Percentiles rank a stretch among this genome's conserved stretches.
Conservation (phyloP, 2,329 filamentous ascomycete genomes). For the Graphium sp. region DNA sequence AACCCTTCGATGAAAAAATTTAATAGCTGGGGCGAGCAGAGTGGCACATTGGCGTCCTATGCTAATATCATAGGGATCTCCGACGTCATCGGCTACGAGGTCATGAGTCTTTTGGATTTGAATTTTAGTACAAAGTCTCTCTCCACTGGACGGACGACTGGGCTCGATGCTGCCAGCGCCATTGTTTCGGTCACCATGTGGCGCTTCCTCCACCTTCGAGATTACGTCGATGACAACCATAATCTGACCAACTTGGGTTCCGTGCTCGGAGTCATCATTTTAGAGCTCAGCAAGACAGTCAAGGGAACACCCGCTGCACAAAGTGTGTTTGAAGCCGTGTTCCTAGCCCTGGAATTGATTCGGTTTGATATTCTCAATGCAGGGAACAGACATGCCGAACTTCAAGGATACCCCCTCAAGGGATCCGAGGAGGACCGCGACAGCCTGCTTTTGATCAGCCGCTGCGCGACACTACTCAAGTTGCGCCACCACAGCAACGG, state of each 20-base stretch:
- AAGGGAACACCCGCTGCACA: constrained; percentile 27
- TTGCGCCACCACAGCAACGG: constrained; percentile 72
- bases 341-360: constrained; percentile 75
- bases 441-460: constrained; percentile 67
- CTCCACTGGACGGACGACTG: constrained; percentile 36
- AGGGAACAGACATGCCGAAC: constrained; percentile 38
- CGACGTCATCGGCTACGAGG: constrained; percentile 37
- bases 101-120: constrained; percentile 50
- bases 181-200: constrained; percentile 60
- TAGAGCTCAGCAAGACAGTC: constrained; percentile 38
- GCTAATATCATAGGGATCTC: no score
- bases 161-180: constrained; percentile 50
- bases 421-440: constrained; percentile 56
- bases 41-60: no score
- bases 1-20: constrained; percentile 27
- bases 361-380: constrained; percentile 63
- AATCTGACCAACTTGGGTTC: constrained; percentile 66
- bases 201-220: constrained; percentile 78
- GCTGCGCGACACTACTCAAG: constrained; percentile 68
- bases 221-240: constrained; percentile 64
- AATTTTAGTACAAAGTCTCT: constrained; percentile 57
- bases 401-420: constrained; percentile 37
- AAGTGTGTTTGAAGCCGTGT: constrained; percentile 66
- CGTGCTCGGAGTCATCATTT: constrained; percentile 54
- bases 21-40: constrained; percentile 51